phyloP scores from a whole-genome alignment of 306 rosid species.

The Rubus idaeus region DNA sequence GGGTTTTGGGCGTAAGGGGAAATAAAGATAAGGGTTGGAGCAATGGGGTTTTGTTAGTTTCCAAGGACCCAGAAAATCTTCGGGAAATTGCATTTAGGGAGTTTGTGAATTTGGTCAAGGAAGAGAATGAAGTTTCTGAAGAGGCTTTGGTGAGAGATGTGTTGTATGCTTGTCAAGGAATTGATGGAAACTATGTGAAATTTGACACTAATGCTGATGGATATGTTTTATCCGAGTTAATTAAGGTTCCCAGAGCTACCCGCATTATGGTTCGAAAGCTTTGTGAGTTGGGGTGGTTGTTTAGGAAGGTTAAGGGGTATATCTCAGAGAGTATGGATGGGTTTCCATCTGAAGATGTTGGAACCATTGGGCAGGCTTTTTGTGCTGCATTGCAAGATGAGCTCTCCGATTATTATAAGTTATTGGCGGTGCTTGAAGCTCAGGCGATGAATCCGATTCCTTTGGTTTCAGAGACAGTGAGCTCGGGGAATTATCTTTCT shows the following conservation, averaged over 20 bases:
- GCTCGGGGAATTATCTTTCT: slow-evolving; percentile 73
- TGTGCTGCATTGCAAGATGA: slow-evolving; percentile 95
- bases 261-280: slow-evolving; percentile 67
- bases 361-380: slow-evolving; percentile 90
- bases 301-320: slow-evolving; percentile 70
- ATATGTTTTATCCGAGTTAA: slow-evolving; percentile 47
- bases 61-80: slow-evolving; percentile 72
- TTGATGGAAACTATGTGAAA: slow-evolving; percentile 77
- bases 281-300: slow-evolving; percentile 83
- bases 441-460: slow-evolving; percentile 88
- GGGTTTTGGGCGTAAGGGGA: slow-evolving; percentile 26
- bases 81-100: slow-evolving; percentile 73
- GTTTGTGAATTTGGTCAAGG: slow-evolving; percentile 61
- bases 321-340: slow-evolving; percentile 71
- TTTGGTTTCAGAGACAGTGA: slow-evolving; percentile 58
- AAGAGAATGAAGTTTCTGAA: slow-evolving; percentile 74
- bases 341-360: slow-evolving; percentile 77
- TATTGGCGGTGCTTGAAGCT: slow-evolving; percentile 81
- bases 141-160: slow-evolving; percentile 88
- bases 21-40: slow-evolving; percentile 48
- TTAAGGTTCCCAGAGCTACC: slow-evolving; percentile 70
- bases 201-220: slow-evolving; percentile 48
- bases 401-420: slow-evolving; percentile 83
- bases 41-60: slow-evolving; percentile 66
- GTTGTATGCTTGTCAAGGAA: slow-evolving; percentile 89